Evolutionary conservation across 2,329 filamentous ascomycete species (phyloP), one percentile per base, ranked within the genome.

Genomic region (Penicillium vulpinum): DNA sequence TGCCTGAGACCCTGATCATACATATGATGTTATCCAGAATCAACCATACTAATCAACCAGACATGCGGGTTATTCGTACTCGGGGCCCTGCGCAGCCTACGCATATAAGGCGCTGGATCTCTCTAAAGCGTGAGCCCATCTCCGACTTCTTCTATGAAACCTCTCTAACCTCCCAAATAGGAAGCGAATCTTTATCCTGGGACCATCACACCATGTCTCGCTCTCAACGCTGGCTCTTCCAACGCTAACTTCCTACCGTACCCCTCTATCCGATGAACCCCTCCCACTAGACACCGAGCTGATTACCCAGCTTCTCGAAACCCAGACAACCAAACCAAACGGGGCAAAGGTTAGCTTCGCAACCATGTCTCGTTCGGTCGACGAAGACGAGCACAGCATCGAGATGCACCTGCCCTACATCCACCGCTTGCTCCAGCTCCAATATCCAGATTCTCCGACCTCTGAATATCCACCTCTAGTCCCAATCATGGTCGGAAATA

Each of bases 351-450:
- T 73, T 47, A 68, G 62, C 45, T 80, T 80, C 56, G 72, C 71
- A 18, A 74, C 67, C 18, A 94, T 97, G 80, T 85, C 83, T 2
- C 75, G 74, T 18, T 68, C 78, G 4, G 80, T 86, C 6, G 94
- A 99, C 68, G 84, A 91, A 60, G 83, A 84, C 5, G 94, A 99
- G 75, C 94, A 99, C 75, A 96, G 91, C 50, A 83, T 97, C 2
- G 94, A 99, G 78, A 96, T 99, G 89, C 94, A 99, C 66, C 81
- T 97, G 9, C 93, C 94, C 0, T 97, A 95, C 70, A 88, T 97
- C 61, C 92, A 92, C 80, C 92, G 92, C 70, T 85, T 90, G 51
- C 81, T 88, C 7, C 82, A 82, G 56, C 76, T 78, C 71, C 83
- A 77, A 35, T 74, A 74, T 57, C 77, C 74, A 2, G 83, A 84